These are phyloP conservation scores for Kazachstania bromeliacearum DNA, from an alignment of 805 yeast species.

Conservation along the genomic window DNA sequence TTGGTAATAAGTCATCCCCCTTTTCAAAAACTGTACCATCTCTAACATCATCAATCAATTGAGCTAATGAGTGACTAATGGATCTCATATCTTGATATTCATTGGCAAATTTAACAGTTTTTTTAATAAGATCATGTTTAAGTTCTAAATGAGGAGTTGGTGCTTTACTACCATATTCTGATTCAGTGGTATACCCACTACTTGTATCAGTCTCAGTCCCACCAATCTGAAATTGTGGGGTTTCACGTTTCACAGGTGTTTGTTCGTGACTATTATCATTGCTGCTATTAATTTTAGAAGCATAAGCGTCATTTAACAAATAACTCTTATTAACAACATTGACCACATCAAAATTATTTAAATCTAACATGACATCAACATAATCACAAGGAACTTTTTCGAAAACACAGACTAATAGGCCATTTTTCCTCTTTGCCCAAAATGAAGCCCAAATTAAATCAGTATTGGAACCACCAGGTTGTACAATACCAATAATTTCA, in stretches of 20 bases:
- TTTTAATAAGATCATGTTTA: constrained; percentile 2
- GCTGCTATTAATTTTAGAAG: background rate
- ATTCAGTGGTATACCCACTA: background rate
- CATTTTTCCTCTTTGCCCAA: constrained; percentile 77
- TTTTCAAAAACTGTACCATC: constrained; percentile 16
- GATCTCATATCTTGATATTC: constrained; percentile 18
- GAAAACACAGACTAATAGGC: constrained; percentile 69
- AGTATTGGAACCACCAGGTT: constrained; percentile 41
- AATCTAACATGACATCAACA: constrained; percentile 43
- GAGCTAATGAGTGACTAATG: constrained; percentile 23
- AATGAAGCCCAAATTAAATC: constrained; percentile 70
- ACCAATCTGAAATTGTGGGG: constrained; percentile 6
- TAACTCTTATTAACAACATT: constrained; percentile 21
- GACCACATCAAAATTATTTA: constrained; percentile 22
- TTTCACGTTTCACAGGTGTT: background rate
- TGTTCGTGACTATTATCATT: background rate
- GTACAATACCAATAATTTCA: constrained; percentile 69
- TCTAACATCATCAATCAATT: constrained; percentile 22
- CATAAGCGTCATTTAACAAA: constrained; percentile 12
- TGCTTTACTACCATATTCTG: background rate
- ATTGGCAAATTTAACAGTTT: constrained; percentile 21
- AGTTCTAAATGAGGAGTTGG: background rate
- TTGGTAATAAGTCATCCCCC: constrained; percentile 25
- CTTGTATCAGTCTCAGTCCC: background rate
- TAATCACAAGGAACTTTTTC: constrained; percentile 74